Evolutionary conservation across 2,329 filamentous ascomycete species (phyloP), one percentile per base, ranked within the genome.

Genomic region (Trichoderma semiorbis): DNA sequence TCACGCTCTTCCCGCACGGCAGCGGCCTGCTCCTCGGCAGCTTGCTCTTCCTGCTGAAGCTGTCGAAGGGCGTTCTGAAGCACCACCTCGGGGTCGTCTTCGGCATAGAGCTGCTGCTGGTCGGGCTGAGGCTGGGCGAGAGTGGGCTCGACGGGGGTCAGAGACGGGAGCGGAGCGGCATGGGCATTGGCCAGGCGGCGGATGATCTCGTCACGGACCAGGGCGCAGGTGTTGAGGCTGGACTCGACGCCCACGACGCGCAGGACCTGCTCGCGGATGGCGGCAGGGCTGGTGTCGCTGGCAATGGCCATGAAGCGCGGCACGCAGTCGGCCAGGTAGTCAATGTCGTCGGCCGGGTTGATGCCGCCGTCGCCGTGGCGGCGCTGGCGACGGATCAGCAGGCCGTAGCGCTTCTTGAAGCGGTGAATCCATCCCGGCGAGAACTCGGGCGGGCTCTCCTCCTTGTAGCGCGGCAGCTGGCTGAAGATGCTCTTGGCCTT

Each of bases 381-480:
- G 24, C 87, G 85, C 75, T 89, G 87, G 66, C 88, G 85, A 43
- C 87, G 79, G 61, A 89, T 85, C 21, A 90, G 81, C 18, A 90
- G 81, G 0, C 88, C 87, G 72, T 90, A 90, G 12, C 88, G 84
- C 78, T 89, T 90, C 80, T 90, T 90, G 81, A 90, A 90, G 43
- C 88, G 84, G 75, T 90, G 88, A 72, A 90, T 90, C 88, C 88
- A 90, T 53, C 88, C 88, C 0, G 88, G 88, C 0, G 87, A 89
- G 78, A 90, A 90, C 78, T 90, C 88, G 61, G 88, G 88, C 1
- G 88, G 81, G n/a, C 80, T 79, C 77, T 90, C 87, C 74, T 88
- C 88, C 77, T 87, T 88, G 78, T 90, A 90, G 21, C 87, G 86
- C 18, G 88, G 87, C 32, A 90, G 81, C 75, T 88, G 85, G 57